A percentile compares a stretch with the other conserved stretches of the same genome.
phyloP scores from a whole-genome alignment of 139 green algal genomes.

The Chlorokybus atmophyticus region DNA sequence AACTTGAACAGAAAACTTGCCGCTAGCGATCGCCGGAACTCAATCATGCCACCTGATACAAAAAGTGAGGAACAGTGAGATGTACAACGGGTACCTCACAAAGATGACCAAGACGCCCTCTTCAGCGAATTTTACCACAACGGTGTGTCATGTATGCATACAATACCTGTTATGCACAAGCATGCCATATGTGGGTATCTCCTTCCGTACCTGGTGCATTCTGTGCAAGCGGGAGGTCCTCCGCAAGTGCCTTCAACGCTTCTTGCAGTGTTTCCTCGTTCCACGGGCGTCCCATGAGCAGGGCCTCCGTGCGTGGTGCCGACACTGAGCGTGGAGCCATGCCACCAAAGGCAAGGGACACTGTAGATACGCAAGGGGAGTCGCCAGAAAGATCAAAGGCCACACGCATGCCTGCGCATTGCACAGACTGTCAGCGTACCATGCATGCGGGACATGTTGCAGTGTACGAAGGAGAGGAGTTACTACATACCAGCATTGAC shows the following conservation, averaged over 20 bases:
- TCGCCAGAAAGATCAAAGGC: no score
- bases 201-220: conserved; percentile 18
- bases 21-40: conserved; percentile 72
- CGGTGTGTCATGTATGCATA: no score
- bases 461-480: no score
- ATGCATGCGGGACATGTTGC: no score
- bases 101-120: neutral
- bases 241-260: conserved; percentile 44
- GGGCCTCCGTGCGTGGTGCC: conserved; percentile 5
- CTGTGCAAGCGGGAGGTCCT: conserved; percentile 55
- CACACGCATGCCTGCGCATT: no score
- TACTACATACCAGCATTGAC: conserved; percentile 78
- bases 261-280: conserved; percentile 37
- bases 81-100: neutral
- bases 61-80: neutral
- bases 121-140: no score
- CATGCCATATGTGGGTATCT: no score
- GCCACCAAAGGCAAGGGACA: conserved; percentile 63
- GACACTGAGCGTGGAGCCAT: conserved; percentile 50
- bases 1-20: conserved; percentile 91
- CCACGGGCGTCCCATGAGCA: conserved; percentile 46
- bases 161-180: no score
- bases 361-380: no score
- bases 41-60: conserved; percentile 65
- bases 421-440: no score